Conservation (phyloP, 2,329 filamentous ascomycete species). For the Phialocephala sp. region DNA sequence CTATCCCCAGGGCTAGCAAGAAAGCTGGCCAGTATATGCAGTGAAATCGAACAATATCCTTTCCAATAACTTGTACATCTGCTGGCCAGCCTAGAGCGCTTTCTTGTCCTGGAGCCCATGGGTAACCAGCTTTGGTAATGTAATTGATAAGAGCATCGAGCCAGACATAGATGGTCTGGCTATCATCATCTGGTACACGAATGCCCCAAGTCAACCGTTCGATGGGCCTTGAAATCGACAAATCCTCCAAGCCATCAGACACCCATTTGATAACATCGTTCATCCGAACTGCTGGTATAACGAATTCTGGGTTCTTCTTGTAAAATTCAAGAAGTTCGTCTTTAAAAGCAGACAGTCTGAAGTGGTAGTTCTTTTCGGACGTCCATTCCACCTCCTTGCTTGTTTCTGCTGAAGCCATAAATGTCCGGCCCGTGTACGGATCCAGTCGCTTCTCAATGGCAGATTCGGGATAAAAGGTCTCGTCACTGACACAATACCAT, state of each 20-base stretch:
- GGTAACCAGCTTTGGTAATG: slow-evolving; percentile 85
- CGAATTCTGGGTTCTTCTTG: slow-evolving; percentile 74
- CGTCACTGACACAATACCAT: slow-evolving; percentile 97
- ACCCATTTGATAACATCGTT: slow-evolving; percentile 81
- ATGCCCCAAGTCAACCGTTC: slow-evolving; percentile 87
- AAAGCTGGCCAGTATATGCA: slow-evolving; percentile 98
- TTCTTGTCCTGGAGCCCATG: slow-evolving; percentile 72
- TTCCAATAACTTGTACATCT: slow-evolving; percentile 90
- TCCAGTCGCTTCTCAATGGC: slow-evolving; percentile 76
- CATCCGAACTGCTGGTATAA: slow-evolving; percentile 75
- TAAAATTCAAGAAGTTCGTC: slow-evolving; percentile 84
- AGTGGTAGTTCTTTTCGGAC: slow-evolving; percentile 93
- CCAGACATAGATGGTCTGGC: slow-evolving; percentile 98
- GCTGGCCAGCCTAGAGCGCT: slow-evolving; percentile 79
- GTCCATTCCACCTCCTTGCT: slow-evolving; percentile 95
- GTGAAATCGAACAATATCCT: slow-evolving; percentile 96
- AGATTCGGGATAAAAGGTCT: slow-evolving; percentile 89
- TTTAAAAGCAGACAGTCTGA: slow-evolving; percentile 82
- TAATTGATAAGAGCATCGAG: slow-evolving; percentile 96
- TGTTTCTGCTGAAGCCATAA: slow-evolving; percentile 84
- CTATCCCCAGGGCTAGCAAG: slow-evolving; percentile 84
- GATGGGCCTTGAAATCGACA: slow-evolving; percentile 85
- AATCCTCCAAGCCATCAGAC: slow-evolving; percentile 76
- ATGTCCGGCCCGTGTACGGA: slow-evolving; percentile 80
- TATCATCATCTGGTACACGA: slow-evolving; percentile 79